Evolutionary conservation across 306 rosid species (phyloP).

Genomic region (Geum urbanum): DNA sequence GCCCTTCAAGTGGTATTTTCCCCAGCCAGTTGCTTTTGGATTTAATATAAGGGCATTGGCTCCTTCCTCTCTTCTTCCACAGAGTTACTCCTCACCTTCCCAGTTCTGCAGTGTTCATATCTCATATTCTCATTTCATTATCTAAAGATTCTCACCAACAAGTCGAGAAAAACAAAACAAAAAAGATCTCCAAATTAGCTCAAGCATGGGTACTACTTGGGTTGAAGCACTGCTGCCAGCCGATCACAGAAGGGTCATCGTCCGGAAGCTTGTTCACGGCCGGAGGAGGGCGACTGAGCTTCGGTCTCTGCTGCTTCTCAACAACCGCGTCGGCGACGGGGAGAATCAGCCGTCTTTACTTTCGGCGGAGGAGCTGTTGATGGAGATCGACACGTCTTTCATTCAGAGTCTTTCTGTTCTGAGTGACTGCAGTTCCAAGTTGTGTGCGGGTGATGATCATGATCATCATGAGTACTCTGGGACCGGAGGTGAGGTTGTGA

Average conservation of each 20-base stretch:
- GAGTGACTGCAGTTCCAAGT: background rate
- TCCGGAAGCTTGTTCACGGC: conserved; percentile 37
- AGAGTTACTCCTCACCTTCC: conserved; percentile 44
- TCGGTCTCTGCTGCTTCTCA: conserved; percentile 30
- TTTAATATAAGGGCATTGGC: background rate
- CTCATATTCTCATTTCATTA: background rate
- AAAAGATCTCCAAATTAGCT: background rate
- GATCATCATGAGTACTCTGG: conserved; percentile 2
- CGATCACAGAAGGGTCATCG: conserved; percentile 6
- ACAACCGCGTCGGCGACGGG: conserved; percentile 5
- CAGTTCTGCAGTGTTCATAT: background rate
- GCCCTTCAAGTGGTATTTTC: conserved; percentile 24
- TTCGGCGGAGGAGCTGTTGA: conserved; percentile 34
- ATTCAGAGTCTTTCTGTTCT: conserved; percentile 38
- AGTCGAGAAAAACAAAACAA: background rate
- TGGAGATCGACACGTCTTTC: conserved; percentile 42
- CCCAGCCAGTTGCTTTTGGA: background rate
- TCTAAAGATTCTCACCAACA: background rate
- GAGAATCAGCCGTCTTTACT: conserved; percentile 2
- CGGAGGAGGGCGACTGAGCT: conserved; percentile 40
- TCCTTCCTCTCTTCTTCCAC: conserved; percentile 48
- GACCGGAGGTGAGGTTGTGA: conserved; percentile 11
- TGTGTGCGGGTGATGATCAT: background rate
- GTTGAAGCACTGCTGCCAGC: conserved; percentile 10
- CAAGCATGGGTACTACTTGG: conserved; percentile 23